Evolutionary conservation across 345 rosid genomes (phyloP), one percentile per base, ranked within the genome.

Genomic region (Alliaria petiolata): DNA sequence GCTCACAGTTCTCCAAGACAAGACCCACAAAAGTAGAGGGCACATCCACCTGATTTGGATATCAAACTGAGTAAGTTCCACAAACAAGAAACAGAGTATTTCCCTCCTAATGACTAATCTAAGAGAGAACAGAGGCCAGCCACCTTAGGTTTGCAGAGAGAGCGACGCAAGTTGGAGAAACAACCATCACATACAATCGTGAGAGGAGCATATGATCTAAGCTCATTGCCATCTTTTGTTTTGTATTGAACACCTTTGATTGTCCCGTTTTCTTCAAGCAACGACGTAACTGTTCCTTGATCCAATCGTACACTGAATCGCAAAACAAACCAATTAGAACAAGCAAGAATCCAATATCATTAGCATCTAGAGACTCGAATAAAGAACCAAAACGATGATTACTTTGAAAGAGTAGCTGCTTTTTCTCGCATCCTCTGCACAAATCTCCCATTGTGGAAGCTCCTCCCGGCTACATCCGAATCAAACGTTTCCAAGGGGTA

Each of bases 11-110:
- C 74, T 89, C 87, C 43, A 89, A 40, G 17, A 86, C 75, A 62
- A 89, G 80, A 20, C 87, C 97, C 42, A 87, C 89, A 28, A 83
- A 83, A 69, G 38, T 71, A 49, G 91, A 91, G 2, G 83, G 87
- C 12, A 81, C 74, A 17, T 87, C 87, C 50, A 89, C 88, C 95
- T 88, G 76, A 19, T 42, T 22, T 17, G 67, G 10, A 44, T 19
- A 26, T 44, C 26, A 43, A 38, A 31, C 30, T 4, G 3, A 53
- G 64, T 67, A 62, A 33, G 54, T 51, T 51, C 38, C 66, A 46
- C 22, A 45, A 14, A 69, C 11, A 6, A 22, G 11, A 26, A 8
- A 5, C n/a, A 49, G 31, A n/a, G n/a, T n/a, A n/a, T 0, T 15
- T 43, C 8, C 19, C 47, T 9, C 30, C 30, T 49, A n/a, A n/a